phyloP scores from a whole-genome alignment of 2,329 filamentous ascomycete genomes.

The Penicillium sp. region DNA sequence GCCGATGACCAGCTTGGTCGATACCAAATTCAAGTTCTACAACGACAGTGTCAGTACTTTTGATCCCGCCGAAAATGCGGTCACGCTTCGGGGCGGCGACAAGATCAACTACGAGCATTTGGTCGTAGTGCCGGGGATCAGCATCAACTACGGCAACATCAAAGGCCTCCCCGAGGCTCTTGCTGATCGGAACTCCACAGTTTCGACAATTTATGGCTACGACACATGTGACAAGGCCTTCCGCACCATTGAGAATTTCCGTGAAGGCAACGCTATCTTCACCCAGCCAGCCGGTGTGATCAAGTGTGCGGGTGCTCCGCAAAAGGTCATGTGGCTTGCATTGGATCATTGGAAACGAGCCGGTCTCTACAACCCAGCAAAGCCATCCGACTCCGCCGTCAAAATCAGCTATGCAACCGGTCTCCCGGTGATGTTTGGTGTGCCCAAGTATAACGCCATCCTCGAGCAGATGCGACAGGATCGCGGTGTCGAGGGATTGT shows the following conservation, averaged over 20 bases:
- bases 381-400: conserved; percentile 44
- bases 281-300: conserved; percentile 57
- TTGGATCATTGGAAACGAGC: conserved; percentile 56
- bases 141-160: conserved; percentile 50
- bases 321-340: conserved; percentile 62
- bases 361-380: conserved; percentile 49
- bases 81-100: conserved; percentile 55
- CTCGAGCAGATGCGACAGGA: conserved; percentile 54
- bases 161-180: conserved; percentile 57
- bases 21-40: conserved; percentile 62
- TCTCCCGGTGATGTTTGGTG: conserved; percentile 56
- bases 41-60: conserved; percentile 51
- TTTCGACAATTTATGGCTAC: conserved; percentile 58
- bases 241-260: conserved; percentile 46
- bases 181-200: conserved; percentile 45
- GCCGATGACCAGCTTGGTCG: conserved; percentile 51
- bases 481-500: conserved; percentile 56
- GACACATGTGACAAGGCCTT: conserved; percentile 55
- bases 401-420: conserved; percentile 56
- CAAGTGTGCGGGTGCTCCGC: conserved; percentile 60
- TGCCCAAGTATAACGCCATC: conserved; percentile 56
- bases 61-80: conserved; percentile 53
- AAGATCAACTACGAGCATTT: conserved; percentile 61
- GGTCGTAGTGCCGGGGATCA: conserved; percentile 59
- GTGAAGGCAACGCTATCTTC: conserved; percentile 55